Evolutionary conservation across 2,329 filamentous ascomycete species (phyloP), one percentile per base, ranked within the genome.

Genomic region (Arthrobotrys pseudoclavata): DNA sequence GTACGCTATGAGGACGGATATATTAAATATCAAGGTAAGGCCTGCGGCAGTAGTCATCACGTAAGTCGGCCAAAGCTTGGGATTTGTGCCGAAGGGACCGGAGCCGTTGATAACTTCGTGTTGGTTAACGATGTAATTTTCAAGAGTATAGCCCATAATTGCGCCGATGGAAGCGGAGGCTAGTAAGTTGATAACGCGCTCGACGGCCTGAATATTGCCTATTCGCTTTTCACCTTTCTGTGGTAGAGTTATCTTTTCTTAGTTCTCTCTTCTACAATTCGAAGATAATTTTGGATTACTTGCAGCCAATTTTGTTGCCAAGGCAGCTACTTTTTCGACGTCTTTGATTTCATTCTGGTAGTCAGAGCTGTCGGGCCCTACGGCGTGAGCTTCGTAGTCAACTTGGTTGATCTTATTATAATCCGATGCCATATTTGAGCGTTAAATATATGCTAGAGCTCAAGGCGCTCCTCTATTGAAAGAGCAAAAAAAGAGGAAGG

Each of bases 1-100:
- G 37, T 77, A 77, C 7, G 74, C 74, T 5, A 70, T 0, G 18
- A 77, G 53, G 9, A 77, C 74, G 42, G 20, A 15, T 1, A 45
- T 31, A 37, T 77, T 77, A 53, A 63, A 77, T 48, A 77, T 48
- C 15, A 77, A 37, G 1, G 67, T 77, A 15, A 62, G 3, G 0
- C 24, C 60, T 4, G 60, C 67, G 13, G 71, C 74, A 3, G 40
- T 26, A 10, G 67, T 53, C 74, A 77, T 70, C 6, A 77, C 74
- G 22, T 71, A 71, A 1, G 74, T 77, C 7, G 74, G 74, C 74
- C 74, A 77, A 13, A 77, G 74, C 20, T 77, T 77, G 9, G 74
- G 74, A n/a, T 77, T 77, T 29, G 74, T 15, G 4, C 74, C 74
- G 31, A 77, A 77, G 13, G 74, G 74, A 7, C 74, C 74, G 0